Percentiles rank a stretch among this genome's conserved stretches.
phyloP scores from a whole-genome alignment of 352 stramenopile species.

The Phytophthora foliorum region DNA sequence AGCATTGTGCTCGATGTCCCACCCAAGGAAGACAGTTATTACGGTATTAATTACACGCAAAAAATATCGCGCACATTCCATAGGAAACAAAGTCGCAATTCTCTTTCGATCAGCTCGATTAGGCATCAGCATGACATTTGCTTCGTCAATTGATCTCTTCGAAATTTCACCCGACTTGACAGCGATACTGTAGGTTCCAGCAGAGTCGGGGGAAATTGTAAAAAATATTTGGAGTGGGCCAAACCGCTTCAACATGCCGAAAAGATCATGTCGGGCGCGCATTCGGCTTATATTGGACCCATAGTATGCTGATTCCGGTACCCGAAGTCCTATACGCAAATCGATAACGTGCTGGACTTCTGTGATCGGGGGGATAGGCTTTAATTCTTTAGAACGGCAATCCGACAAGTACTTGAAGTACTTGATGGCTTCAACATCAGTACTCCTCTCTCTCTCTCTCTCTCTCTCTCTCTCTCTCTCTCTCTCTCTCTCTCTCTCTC shows the following conservation, averaged over 20 bases:
- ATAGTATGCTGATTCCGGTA: constrained; percentile 19
- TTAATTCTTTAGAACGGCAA: neutral
- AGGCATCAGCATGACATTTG: constrained; percentile 20
- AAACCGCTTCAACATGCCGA: constrained; percentile 33
- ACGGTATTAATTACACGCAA: constrained; percentile 23
- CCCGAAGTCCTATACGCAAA: constrained; percentile 21
- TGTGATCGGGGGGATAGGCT: neutral
- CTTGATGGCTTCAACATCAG: neutral
- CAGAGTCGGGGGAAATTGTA: constrained; percentile 36
- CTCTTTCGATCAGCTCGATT: constrained; percentile 17
- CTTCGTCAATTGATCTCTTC: neutral
- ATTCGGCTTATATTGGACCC: constrained; percentile 27
- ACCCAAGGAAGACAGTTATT: constrained; percentile 27
- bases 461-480: no score
- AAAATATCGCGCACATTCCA: constrained; percentile 42
- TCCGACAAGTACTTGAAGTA: neutral
- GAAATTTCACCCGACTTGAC: constrained; percentile 11
- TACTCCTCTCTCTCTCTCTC: no score
- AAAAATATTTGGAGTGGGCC: constrained; percentile 38
- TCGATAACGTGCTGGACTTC: constrained; percentile 12
- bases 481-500: no score
- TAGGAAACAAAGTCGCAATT: constrained; percentile 19
- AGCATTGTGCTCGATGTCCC: constrained; percentile 3
- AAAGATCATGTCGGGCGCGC: constrained; percentile 28
- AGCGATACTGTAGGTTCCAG: constrained; percentile 25